Conservation (phyloP, 768 basidiomycete species). For the Boletus coccyginus region DNA sequence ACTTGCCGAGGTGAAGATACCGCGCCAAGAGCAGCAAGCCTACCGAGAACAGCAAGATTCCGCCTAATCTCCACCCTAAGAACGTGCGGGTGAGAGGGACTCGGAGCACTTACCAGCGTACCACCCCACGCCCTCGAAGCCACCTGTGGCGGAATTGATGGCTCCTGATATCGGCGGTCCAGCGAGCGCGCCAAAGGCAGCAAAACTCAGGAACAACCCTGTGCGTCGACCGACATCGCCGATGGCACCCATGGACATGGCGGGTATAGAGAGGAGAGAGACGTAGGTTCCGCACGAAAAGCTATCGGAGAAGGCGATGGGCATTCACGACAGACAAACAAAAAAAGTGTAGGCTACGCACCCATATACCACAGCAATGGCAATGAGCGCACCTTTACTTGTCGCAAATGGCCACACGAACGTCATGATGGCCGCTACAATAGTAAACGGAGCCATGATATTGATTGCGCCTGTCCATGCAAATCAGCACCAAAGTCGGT, state of each 20-base stretch:
- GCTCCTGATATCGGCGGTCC: constrained; percentile 77
- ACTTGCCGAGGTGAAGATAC: constrained; percentile 36
- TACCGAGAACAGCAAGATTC: constrained; percentile 41
- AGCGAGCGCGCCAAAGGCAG: constrained; percentile 59
- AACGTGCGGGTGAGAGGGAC: background rate
- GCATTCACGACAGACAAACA: background rate
- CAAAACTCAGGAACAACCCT: constrained; percentile 61
- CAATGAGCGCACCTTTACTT: constrained; percentile 44
- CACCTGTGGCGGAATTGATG: constrained; percentile 51
- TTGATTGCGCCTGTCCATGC: constrained; percentile 55
- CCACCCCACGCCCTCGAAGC: constrained; percentile 35
- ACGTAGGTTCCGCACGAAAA: constrained; percentile 63
- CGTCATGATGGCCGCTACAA: constrained; percentile 54
- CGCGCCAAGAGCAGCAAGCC: constrained; percentile 39
- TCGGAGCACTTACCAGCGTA: constrained; percentile 38
- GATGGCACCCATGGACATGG: constrained; percentile 57
- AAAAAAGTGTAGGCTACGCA: constrained; percentile 25
- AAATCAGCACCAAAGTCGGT: background rate
- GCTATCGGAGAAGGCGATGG: constrained; percentile 29
- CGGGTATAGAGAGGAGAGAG: constrained; percentile 53
- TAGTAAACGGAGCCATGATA: constrained; percentile 62
- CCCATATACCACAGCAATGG: constrained; percentile 63
- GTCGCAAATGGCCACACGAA: constrained; percentile 69
- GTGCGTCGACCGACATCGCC: constrained; percentile 62
- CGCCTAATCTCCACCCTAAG: constrained; percentile 21